A percentile compares a stretch with the other conserved stretches of the same genome.
phyloP scores from a whole-genome alignment of 176 grass and related monocot genomes.

The Guadua angustifolia region DNA sequence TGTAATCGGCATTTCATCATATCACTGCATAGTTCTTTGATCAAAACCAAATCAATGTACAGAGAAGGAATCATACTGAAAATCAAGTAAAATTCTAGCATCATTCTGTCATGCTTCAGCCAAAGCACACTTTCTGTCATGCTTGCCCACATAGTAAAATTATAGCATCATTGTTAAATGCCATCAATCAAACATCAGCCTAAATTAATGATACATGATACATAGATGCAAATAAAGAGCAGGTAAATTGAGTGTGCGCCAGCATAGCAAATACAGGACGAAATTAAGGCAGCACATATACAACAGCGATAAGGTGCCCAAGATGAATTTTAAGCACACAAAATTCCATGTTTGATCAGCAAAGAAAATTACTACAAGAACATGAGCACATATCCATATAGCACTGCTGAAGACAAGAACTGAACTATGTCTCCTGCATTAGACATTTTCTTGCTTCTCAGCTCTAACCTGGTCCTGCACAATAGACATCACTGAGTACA shows the following conservation, averaged over 20 bases:
- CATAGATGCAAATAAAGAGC: background rate
- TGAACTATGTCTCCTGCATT: background rate
- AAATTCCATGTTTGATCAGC: constrained; percentile 9
- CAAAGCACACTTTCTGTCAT: background rate
- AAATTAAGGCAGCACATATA: background rate
- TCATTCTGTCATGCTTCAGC: too few relatives aligned
- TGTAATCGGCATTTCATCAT: too few relatives aligned
- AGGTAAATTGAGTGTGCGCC: background rate
- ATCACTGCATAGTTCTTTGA: too few relatives aligned
- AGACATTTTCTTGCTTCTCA: constrained; percentile 29
- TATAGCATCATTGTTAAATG: background rate
- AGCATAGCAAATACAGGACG: background rate
- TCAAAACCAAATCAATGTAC: too few relatives aligned
- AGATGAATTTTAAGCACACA: background rate
- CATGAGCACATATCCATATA: background rate
- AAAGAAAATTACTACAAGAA: background rate
- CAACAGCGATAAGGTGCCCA: background rate
- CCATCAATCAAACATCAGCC: background rate
- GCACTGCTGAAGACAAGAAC: background rate
- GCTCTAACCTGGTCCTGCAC: constrained; percentile 47
- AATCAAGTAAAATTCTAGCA: too few relatives aligned
- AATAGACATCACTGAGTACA: background rate
- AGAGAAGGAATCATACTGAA: too few relatives aligned
- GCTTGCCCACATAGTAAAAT: background rate
- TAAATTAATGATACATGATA: background rate